Evolutionary conservation across 1,284 basidiomycete genomes (phyloP), one percentile per base, ranked within the genome.

Genomic region (Malassezia yamatoensis): DNA sequence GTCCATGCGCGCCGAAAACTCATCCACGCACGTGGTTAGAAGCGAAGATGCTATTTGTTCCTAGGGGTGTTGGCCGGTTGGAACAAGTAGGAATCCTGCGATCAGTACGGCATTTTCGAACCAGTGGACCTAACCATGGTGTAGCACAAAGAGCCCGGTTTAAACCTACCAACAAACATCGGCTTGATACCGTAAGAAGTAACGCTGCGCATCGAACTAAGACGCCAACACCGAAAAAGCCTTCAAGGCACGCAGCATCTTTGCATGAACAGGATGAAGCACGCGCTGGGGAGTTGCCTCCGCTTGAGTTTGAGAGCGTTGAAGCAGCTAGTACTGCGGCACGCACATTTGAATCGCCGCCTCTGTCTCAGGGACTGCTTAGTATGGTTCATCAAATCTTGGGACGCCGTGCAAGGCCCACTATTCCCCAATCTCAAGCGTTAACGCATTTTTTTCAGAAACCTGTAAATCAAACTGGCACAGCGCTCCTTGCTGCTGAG

Each of bases 401-500:
- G 12, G 58, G 58, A 34, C 24, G 16, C 29, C 45, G 41, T 5
- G 53, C 50, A 18, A 36, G 43, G 15, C 58, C 58, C n/a, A 60
- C 54, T 1, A 43, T 35, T 16, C 53, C 54, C 4, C 58, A 60
- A 42, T 41, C 54, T 7, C 53, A 53, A 39, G 40, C 49, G 20
- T 48, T 60, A 36, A 44, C 50, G 16, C 54, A 56, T 45, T 53
- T 60, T 32, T 56, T 56, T n/a, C 40, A 44, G 13, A 13, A 21
- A 12, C 12, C 51, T 65, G 12, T 13, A 20, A 77, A 52, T 11
- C 47, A 77, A 76, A 3, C 7, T 7, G 80, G 86, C 54, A 93
- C 96, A 75, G 83, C 89, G 13, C 90, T 98, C 73, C 87, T 99
- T 51, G 91, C 96, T 72, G 88, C 90, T 4, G 91, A 99, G 75